phyloP scores from a whole-genome alignment of 2,329 filamentous ascomycete species.

The Stromatinia cepivora region DNA sequence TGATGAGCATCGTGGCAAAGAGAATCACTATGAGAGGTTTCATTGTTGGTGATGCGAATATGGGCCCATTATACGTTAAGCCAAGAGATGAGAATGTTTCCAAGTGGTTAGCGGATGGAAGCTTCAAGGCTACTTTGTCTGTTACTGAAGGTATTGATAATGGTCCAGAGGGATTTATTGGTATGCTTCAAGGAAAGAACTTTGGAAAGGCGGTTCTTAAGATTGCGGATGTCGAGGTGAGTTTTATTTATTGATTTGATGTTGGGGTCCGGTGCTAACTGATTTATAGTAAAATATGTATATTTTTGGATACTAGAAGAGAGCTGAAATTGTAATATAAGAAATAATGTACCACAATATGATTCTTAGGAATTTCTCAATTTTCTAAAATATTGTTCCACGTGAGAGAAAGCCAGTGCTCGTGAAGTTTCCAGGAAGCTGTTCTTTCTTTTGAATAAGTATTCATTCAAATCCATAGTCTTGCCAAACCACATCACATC shows the following conservation, averaged over 20 bases:
- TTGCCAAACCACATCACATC: background rate
- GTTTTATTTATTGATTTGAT: background rate
- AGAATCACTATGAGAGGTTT: constrained; percentile 66
- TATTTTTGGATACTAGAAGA: background rate
- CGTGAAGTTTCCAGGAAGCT: background rate
- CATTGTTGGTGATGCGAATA: constrained; percentile 61
- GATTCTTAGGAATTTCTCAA: no score
- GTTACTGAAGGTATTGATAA: constrained; percentile 69
- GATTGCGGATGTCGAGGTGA: constrained; percentile 45
- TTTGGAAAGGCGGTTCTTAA: constrained; percentile 73
- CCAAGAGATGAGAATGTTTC: constrained; percentile 66
- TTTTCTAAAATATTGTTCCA: no score
- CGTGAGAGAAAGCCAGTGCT: background rate
- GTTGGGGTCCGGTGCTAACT: background rate
- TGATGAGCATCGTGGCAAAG: constrained; percentile 60
- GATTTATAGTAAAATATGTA: background rate
- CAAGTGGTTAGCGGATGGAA: constrained; percentile 67
- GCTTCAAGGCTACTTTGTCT: constrained; percentile 60
- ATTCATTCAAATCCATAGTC: background rate
- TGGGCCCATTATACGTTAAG: constrained; percentile 59
- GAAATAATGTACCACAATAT: background rate
- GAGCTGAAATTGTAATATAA: background rate
- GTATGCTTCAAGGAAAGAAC: constrained; percentile 68
- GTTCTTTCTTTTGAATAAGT: background rate
- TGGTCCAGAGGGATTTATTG: constrained; percentile 62